Evolutionary conservation across 2,329 filamentous ascomycete species (phyloP), one percentile per base, ranked within the genome.

Genomic region (Colletotrichum tanaceti): DNA sequence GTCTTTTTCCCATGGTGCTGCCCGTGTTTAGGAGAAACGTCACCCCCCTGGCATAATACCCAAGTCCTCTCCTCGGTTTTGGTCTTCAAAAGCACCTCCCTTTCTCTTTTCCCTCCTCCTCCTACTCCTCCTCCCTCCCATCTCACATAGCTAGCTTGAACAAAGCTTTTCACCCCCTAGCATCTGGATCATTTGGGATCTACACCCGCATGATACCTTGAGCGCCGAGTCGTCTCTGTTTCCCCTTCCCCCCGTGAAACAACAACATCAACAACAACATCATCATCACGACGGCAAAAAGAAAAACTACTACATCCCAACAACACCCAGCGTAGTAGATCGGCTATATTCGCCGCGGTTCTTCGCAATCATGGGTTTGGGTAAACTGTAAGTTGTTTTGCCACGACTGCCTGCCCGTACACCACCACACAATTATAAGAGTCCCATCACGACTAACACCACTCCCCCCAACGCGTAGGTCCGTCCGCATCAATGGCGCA

Each of bases 401-500:
- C 22, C 7, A 5, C 5, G 11, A n/a, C n/a, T n/a, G n/a, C n/a
- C 13, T 18, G 32, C n/a, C 35, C 28, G 16, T 5, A 1, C 10
- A n/a, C n/a, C n/a, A n/a, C n/a, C n/a, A n/a, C n/a, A n/a, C n/a
- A n/a, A n/a, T n/a, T n/a, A n/a, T n/a, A n/a, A n/a, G n/a, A n/a
- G n/a, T n/a, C n/a, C n/a, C 28, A 32, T 32, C 28, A 32, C 7
- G 6, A 28, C 64, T 71, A 52, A 71, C 18, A 20, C 28, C 9
- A 7, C 7, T 32, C 28, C 28, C 28, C 28, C 5, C 24, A n/a
- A n/a, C 5, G 3, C 20, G 2, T 47, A 82, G 80, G 68, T 81
- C 79, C 43, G 75, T 83, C 73, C 79, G 76, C 64, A 67, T 82
- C 75, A 82, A 81, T 73, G 81, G 81, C 70, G 80, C 79, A 74